Percentiles rank a stretch among this genome's conserved stretches.
Evolutionary conservation across 345 rosid species (phyloP).

Genomic region (Lagerstroemia speciosa): DNA sequence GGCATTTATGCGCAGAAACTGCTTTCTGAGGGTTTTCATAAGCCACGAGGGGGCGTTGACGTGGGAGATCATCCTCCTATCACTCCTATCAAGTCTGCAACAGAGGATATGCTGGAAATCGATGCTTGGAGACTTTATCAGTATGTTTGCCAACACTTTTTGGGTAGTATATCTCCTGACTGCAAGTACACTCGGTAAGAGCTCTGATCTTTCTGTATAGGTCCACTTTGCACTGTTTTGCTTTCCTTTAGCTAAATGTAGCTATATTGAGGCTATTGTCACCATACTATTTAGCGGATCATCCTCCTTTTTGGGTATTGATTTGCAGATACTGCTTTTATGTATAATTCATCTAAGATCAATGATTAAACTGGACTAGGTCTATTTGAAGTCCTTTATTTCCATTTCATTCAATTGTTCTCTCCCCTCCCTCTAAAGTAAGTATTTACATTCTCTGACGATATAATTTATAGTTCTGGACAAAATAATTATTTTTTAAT

Average conservation of each 20-base stretch:
- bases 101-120: slow-evolving; percentile 57
- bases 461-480: too few species aligned
- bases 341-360: neutral
- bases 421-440: too few species aligned
- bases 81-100: slow-evolving; percentile 74
- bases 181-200: slow-evolving; percentile 72
- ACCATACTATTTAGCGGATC: neutral
- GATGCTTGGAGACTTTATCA: slow-evolving; percentile 94
- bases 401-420: neutral
- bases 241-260: neutral
- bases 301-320: neutral
- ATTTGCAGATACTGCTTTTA: too few species aligned
- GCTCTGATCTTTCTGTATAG: slow-evolving; percentile 4
- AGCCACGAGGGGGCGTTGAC: slow-evolving; percentile 73
- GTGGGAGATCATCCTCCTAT: slow-evolving; percentile 99
- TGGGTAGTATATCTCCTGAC: slow-evolving; percentile 88
- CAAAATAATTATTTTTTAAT: too few species aligned
- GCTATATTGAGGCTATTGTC: neutral
- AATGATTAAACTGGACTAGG: neutral
- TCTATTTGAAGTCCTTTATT: neutral
- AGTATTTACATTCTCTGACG: too few species aligned
- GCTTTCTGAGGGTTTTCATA: slow-evolving; percentile 55
- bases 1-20: slow-evolving; percentile 45
- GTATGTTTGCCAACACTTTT: slow-evolving; percentile 87
- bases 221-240: neutral